Conservation (phyloP, 148 eudicot genomes). For the Euryodendron excelsum region DNA sequence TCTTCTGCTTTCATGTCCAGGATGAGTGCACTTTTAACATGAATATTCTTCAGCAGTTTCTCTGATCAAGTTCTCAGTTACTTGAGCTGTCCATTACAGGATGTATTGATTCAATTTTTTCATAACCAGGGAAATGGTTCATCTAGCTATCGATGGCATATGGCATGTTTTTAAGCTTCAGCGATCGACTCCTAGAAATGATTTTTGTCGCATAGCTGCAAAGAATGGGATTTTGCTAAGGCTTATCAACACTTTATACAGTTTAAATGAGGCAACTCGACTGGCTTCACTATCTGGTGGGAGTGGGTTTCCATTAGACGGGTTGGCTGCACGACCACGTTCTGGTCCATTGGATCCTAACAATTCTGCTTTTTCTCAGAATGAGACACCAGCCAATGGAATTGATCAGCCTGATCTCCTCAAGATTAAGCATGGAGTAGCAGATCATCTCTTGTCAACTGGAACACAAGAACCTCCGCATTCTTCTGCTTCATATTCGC, state of each 20-base stretch:
- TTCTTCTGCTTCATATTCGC: slow-evolving; percentile 37
- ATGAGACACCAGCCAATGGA: slow-evolving; percentile 45
- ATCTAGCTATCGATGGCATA: slow-evolving; percentile 98
- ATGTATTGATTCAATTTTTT: slow-evolving; percentile 17
- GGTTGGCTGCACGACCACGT: slow-evolving; percentile 54
- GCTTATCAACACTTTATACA: slow-evolving; percentile 87
- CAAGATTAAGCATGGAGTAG: slow-evolving; percentile 42
- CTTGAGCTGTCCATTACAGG: background rate
- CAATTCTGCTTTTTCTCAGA: slow-evolving; percentile 49
- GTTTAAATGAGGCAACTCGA: slow-evolving; percentile 91
- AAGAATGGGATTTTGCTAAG: slow-evolving; percentile 86
- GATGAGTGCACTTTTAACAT: background rate
- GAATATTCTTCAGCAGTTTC: background rate
- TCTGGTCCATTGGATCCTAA: slow-evolving; percentile 77
- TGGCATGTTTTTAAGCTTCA: slow-evolving; percentile 99
- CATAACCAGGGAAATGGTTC: slow-evolving; percentile 93
- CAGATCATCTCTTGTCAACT: slow-evolving; percentile 40
- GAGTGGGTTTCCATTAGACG: slow-evolving; percentile 63
- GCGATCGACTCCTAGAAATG: slow-evolving; percentile 83
- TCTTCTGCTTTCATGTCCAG: background rate
- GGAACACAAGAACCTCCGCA: slow-evolving; percentile 54
- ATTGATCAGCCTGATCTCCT: slow-evolving; percentile 59
- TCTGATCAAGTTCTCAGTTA: background rate
- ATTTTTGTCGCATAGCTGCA: slow-evolving; percentile 93
- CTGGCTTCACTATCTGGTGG: slow-evolving; percentile 68